A percentile compares a stretch with the other conserved stretches of the same genome.
phyloP scores from a whole-genome alignment of 2,329 filamentous ascomycete genomes.

The Paraconiothyrium sp. region DNA sequence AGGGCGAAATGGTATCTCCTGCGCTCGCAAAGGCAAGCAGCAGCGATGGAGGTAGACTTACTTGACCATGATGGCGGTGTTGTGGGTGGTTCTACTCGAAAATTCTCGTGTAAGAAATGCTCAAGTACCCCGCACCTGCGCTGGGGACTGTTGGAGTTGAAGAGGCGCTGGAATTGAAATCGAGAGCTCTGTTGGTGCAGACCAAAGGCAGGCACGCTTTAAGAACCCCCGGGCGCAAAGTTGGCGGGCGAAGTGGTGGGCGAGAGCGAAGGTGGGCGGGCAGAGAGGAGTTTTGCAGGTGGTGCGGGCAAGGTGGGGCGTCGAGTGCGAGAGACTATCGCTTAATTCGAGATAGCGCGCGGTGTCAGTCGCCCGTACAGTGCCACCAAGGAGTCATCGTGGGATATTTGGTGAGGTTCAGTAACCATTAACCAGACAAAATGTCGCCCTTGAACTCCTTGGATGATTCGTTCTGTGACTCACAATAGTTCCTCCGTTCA shows the following conservation, averaged over 20 bases:
- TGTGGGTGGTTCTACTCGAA: conserved; percentile 52
- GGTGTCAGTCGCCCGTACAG: conserved; percentile 1
- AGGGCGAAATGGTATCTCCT: background rate
- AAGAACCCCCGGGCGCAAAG: conserved; percentile 31
- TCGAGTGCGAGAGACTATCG: conserved; percentile 13
- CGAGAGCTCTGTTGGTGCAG: conserved; percentile 46
- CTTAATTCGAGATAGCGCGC: conserved; percentile 14
- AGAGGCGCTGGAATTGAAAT: conserved; percentile 30
- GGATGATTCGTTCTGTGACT: conserved; percentile 14
- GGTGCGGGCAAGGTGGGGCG: conserved; percentile 13
- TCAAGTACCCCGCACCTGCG: conserved; percentile 53
- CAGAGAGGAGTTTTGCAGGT: conserved; percentile 21
- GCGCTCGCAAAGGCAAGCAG: conserved; percentile 8
- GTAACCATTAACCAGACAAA: background rate
- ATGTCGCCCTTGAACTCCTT: background rate
- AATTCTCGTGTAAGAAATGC: conserved; percentile 45
- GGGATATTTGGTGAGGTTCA: background rate
- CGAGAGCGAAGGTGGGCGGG: conserved; percentile 20
- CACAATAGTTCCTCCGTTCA: background rate
- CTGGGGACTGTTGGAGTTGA: conserved; percentile 35
- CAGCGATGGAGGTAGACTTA: conserved; percentile 67
- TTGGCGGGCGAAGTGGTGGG: conserved; percentile 28
- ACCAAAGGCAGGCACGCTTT: conserved; percentile 41
- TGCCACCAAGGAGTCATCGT: conserved; percentile 14
- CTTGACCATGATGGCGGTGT: conserved; percentile 99